Percentiles rank a stretch among this genome's conserved stretches.
Conservation (phyloP, 305 asterid genomes). For the Nicotiana rustica region DNA sequence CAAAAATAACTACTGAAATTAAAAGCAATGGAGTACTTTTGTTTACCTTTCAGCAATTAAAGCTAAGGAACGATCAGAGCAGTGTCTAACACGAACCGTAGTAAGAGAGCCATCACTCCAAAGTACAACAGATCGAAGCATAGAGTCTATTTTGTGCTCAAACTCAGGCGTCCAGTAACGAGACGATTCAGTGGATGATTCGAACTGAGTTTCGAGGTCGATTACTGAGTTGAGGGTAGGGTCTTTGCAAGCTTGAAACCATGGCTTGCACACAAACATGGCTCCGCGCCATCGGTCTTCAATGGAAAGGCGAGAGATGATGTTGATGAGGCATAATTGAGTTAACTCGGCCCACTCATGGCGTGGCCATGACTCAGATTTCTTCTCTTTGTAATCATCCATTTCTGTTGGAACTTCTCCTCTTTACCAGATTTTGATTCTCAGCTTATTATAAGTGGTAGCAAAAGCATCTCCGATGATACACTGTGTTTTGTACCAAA, state of each 20-base stretch:
- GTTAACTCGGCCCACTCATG: slow-evolving; percentile 72
- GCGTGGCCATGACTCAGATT: background rate
- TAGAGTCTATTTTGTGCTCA: slow-evolving; percentile 69
- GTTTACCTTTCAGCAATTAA: slow-evolving; percentile 69
- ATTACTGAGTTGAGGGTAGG: slow-evolving; percentile 69
- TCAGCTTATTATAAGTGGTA: no score
- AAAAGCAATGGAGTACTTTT: no score
- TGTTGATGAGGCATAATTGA: slow-evolving; percentile 74
- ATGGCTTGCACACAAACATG: slow-evolving; percentile 83
- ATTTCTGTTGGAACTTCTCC: slow-evolving; percentile 20
- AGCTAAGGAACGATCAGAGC: slow-evolving; percentile 73
- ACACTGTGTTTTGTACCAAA: no score
- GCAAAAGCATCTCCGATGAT: no score
- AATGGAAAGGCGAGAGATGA: slow-evolving; percentile 68
- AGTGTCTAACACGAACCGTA: slow-evolving; percentile 76
- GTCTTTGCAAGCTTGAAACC: slow-evolving; percentile 72
- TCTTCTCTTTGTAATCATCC: slow-evolving; percentile 41
- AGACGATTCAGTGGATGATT: slow-evolving; percentile 56
- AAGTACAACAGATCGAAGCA: slow-evolving; percentile 65
- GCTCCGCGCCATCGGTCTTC: slow-evolving; percentile 70
- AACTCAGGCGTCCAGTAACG: slow-evolving; percentile 69
- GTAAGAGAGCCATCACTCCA: slow-evolving; percentile 68
- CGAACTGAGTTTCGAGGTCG: slow-evolving; percentile 64
- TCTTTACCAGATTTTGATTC: no score
- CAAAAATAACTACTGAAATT: no score